Evolutionary conservation across 176 grass and related monocot species (phyloP), one percentile per base, ranked within the genome.

Genomic region (Carex parvula): DNA sequence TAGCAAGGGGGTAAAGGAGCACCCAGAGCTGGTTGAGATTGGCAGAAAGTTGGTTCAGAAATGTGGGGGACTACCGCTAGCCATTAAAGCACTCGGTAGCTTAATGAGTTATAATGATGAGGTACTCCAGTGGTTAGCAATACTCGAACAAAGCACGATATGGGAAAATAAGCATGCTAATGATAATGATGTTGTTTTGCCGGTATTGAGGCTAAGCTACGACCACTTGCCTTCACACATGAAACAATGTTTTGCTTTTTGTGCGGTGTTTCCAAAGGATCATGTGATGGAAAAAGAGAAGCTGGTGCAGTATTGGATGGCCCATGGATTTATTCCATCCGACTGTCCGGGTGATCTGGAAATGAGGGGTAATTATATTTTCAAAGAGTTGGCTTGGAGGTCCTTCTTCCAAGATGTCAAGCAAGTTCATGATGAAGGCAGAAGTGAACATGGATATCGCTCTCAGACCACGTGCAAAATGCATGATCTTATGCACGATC

Each of bases 401-500:
- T 85, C 35, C 3, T 85, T 85, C 60, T 74, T 85, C n/a, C 84
- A 86, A 21, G 61, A 86, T 62, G 18, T 76, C 63, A 3, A 84
- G 16, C n/a, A 21, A 62, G 55, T 35, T 35, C 33, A 35, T 4
- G 22, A 24, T 24, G 22, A 24, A 24, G 22, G 2, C 46, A 9
- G 0, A 1, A 13, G 0, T 46, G n/a, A n/a, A n/a, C n/a, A 77
- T 85, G 86, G 82, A 2, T 46, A 77, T 46, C 3, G 15, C 26
- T 29, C 21, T 48, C 15, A 6, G 0, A 57, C 55, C 15, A 57
- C 12, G 15, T 57, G 17, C 84, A 79, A 79, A 33, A 85, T 85
- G 84, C 84, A 85, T 64, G 84, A 85, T 65, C 84, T 85, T n/a
- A 65, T 85, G 12, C 30, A 85, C 7, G 55, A 62, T 16, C 59